Percentiles rank a stretch among this genome's conserved stretches.
phyloP scores from a whole-genome alignment of 2,329 filamentous ascomycete species.

The Thermothelomyces thermophilus region DNA sequence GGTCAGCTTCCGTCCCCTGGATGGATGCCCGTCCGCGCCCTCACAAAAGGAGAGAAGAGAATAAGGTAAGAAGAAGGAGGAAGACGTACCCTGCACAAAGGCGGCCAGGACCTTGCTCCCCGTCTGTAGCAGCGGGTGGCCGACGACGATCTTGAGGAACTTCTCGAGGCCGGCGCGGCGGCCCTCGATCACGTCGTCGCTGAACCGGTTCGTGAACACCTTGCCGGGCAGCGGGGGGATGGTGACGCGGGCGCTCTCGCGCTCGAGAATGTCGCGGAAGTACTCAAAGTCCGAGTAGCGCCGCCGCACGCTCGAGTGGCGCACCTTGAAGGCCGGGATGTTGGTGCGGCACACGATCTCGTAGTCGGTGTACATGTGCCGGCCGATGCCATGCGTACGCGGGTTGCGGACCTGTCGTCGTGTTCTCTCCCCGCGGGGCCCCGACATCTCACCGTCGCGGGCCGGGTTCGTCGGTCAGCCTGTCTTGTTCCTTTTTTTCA shows the following conservation, averaged over 20 bases:
- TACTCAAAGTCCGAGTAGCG: constrained; percentile 98
- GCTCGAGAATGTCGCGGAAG: constrained; percentile 95
- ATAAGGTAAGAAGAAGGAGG: neutral
- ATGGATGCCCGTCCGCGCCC: too few species aligned
- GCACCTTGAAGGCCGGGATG: constrained; percentile 97
- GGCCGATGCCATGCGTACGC: constrained; percentile 87
- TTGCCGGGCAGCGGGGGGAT: constrained; percentile 95
- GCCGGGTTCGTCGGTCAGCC: too few species aligned
- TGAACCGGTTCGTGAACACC: constrained; percentile 96
- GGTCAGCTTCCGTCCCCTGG: too few species aligned
- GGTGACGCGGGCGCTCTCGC: constrained; percentile 86
- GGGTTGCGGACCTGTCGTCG: constrained; percentile 50
- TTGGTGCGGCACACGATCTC: constrained; percentile 97
- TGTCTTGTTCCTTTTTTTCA: too few species aligned
- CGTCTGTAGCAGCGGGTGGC: constrained; percentile 92
- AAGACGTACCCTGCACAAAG: constrained; percentile 81
- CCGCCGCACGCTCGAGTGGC: constrained; percentile 77
- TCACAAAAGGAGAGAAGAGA: neutral
- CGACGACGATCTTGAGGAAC: constrained; percentile 95
- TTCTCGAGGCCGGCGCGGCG: constrained; percentile 84
- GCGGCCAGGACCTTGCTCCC: constrained; percentile 93
- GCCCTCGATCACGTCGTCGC: constrained; percentile 96
- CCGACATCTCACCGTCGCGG: too few species aligned
- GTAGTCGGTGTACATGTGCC: constrained; percentile 98
- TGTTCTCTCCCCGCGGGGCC: neutral